Evolutionary conservation across 2,329 filamentous ascomycete genomes (phyloP).

Genomic region (Ambrosiella cleistominuta): DNA sequence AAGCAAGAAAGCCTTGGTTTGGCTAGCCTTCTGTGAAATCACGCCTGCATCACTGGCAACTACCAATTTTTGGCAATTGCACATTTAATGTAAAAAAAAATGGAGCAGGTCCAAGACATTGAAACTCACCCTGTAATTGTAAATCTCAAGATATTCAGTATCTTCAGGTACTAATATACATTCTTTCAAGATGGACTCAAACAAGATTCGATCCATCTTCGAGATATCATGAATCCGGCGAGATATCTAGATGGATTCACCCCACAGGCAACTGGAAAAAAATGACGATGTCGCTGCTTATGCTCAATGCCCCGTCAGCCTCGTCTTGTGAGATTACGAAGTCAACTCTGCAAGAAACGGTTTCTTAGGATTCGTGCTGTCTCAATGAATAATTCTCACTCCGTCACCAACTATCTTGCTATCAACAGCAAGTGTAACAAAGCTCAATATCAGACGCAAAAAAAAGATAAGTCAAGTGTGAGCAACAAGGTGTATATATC

Average conservation of each 20-base stretch:
- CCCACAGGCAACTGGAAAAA: too few species aligned
- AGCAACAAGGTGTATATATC: not conserved
- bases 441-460: not conserved
- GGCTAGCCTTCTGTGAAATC: too few species aligned
- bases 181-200: slow-evolving; percentile 20
- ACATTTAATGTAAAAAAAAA: too few species aligned
- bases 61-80: too few species aligned
- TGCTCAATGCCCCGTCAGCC: not conserved
- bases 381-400: too few species aligned
- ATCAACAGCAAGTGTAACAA: not conserved
- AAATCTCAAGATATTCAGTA: slow-evolving; percentile 39
- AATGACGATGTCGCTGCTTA: too few species aligned
- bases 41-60: too few species aligned
- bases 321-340: not conserved
- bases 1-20: too few species aligned
- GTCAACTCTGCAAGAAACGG: not conserved
- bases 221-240: too few species aligned
- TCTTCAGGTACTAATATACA: slow-evolving; percentile 33
- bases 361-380: too few species aligned
- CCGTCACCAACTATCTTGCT: too few species aligned
- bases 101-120: not conserved
- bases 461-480: not conserved
- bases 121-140: slow-evolving; percentile 28
- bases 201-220: slow-evolving; percentile 10
- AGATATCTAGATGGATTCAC: too few species aligned